Base-by-base conservation (phyloP, 2,329 filamentous ascomycete species). In the Arthrinium phaeospermum region DNA sequence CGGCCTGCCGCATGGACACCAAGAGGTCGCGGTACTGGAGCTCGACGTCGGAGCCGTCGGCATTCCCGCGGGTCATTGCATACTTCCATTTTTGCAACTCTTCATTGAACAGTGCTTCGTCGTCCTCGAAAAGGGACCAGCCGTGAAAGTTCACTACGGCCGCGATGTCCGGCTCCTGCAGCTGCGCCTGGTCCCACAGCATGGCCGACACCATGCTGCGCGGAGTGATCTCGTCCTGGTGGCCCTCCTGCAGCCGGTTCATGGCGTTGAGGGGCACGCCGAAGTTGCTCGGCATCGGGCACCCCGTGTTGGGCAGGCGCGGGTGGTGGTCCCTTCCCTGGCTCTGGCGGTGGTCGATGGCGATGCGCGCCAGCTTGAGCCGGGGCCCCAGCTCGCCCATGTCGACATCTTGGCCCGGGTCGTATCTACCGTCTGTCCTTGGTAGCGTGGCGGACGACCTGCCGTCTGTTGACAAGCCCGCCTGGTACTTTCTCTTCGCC, bases 171-270 rank as follows among this genome's bases (percentile, higher is more conserved):
- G 70, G 64, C 10, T 64, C 13, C 7, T 12, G 4, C 24, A 71
- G 70, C 47, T 68, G 64, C 37, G 30, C 22, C 45, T 53, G 70
- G 13, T 71, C 70, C 64, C 70, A 69, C 22, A 71, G 47, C 47
- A 71, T 47, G 27, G 70, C 70, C 30, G 45, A 51, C 19, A 71
- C 46, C 30, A 71, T 13, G 46, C 64, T 71, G 4, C 70, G 70
- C 10, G 70, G 64, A 1, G 70, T 53, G 24, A 71, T 34, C 24
- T 71, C 30, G n/a, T 37, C 27, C 7, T 14, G 10, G 1, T n/a
- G 47, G 10, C n/a, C 13, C 37, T 71, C 64, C 46, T 71, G 70
- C 13, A 71, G 70, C 13, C 70, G 70, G 7, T 53, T 51, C 70
- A 71, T 68, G 14, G 30, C 47, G 47, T 69, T 46, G 30, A 71